Conservation (phyloP, 345 rosid genomes). For the Mangifera indica region DNA sequence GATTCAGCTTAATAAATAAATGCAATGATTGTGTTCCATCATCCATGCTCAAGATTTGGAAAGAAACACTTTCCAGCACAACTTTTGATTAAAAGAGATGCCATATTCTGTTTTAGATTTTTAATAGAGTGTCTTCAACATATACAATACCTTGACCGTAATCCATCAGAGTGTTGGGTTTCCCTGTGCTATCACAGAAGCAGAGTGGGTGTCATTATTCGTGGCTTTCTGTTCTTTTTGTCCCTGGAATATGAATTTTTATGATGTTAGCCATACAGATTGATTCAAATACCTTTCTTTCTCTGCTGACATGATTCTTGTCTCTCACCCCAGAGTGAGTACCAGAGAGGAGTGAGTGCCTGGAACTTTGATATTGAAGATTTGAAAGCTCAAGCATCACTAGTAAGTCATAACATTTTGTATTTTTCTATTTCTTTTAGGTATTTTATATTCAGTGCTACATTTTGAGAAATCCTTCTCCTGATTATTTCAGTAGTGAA, state of each 20-base stretch:
- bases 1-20: neutral
- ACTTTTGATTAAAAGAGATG: neutral
- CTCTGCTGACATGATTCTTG: constrained; percentile 2
- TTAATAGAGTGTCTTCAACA: neutral
- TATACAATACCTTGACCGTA: neutral
- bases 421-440: neutral
- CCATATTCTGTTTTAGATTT: neutral
- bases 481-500: constrained; percentile 12
- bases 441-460: neutral
- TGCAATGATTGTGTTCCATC: neutral
- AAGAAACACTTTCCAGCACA: neutral
- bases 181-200: neutral
- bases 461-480: constrained; percentile 6
- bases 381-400: constrained; percentile 90
- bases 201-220: neutral
- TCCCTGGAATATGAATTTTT: neutral
- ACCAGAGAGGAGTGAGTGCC: constrained; percentile 98
- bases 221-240: neutral
- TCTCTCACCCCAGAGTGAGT: constrained; percentile 69
- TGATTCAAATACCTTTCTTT: neutral
- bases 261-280: neutral
- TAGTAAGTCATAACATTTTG: constrained; percentile 47
- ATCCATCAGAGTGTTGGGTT: neutral
- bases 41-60: neutral
- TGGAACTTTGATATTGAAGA: constrained; percentile 97